phyloP scores from a whole-genome alignment of 257 asterid species.

The Nicotiana paniculata region DNA sequence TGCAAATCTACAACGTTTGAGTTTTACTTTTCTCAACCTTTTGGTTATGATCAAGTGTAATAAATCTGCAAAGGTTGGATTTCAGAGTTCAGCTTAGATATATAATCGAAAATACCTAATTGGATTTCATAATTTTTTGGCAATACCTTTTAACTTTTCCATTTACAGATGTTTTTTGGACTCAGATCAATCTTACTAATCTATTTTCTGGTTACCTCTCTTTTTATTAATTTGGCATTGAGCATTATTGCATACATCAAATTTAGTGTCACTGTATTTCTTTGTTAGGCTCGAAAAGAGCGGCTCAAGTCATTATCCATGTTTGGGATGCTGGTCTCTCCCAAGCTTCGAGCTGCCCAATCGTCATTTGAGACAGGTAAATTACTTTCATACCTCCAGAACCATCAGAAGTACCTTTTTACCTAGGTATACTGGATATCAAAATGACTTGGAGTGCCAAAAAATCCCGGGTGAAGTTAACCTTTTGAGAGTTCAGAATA shows the following conservation, averaged over 20 bases:
- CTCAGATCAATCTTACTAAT: background rate
- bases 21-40: background rate
- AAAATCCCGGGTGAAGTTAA: background rate
- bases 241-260: background rate
- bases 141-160: background rate
- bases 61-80: background rate
- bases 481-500: background rate
- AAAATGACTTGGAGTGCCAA: background rate
- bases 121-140: background rate
- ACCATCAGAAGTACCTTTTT: background rate
- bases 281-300: conserved; percentile 49
- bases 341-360: conserved; percentile 90
- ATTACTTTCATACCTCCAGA: background rate
- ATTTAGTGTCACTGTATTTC: background rate
- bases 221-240: background rate
- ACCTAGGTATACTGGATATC: background rate
- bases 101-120: background rate
- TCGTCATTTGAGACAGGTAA: conserved; percentile 88
- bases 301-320: conserved; percentile 60
- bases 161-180: background rate
- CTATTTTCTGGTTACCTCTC: background rate
- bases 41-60: background rate
- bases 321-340: conserved; percentile 84
- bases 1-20: background rate
- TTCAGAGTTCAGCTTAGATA: background rate